A percentile compares a stretch with the other conserved stretches of the same genome.
phyloP scores from a whole-genome alignment of 805 yeast genomes.

The Myxozyma neotropica region DNA sequence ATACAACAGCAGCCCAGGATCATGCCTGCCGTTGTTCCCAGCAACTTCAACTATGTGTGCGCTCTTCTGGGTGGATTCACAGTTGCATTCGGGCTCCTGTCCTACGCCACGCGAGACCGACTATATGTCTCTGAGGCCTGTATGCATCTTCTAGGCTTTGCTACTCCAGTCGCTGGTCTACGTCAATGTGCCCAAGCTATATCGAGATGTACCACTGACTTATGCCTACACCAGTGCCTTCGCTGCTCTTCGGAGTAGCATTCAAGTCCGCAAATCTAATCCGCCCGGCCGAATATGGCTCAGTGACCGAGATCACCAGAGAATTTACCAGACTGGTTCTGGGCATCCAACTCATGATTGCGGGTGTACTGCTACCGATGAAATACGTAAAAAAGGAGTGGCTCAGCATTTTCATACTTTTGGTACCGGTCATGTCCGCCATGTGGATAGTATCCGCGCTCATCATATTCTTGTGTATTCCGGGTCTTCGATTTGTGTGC shows the following conservation, averaged over 20 bases:
- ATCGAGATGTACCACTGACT: too few relatives aligned
- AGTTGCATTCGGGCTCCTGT: conserved; percentile 58
- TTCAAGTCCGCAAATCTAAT: conserved; percentile 62
- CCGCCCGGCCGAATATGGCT: conserved; percentile 55
- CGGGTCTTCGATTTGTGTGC: conserved; percentile 49
- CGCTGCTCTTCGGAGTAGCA: conserved; percentile 62
- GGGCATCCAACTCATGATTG: conserved; percentile 71
- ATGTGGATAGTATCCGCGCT: conserved; percentile 70
- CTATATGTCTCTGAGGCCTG: conserved; percentile 65
- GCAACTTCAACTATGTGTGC: conserved; percentile 49
- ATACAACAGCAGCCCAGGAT: background rate
- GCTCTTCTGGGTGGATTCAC: conserved; percentile 66
- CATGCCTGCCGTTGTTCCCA: conserved; percentile 27
- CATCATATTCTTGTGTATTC: conserved; percentile 63
- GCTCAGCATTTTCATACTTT: conserved; percentile 57
- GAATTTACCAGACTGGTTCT: conserved; percentile 65
- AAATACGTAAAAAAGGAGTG: conserved; percentile 64
- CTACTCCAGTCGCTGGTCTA: background rate
- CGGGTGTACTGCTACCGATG: conserved; percentile 71
- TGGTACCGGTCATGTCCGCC: conserved; percentile 68
- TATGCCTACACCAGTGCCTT: too few relatives aligned
- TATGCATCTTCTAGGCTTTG: background rate
- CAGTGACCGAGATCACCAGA: conserved; percentile 53
- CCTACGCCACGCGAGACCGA: conserved; percentile 60
- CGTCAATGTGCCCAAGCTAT: too few relatives aligned